A percentile compares a stretch with the other conserved stretches of the same genome.
Conservation (phyloP, 1,284 basidiomycete genomes). For the Cystobasidiaceae sp. region DNA sequence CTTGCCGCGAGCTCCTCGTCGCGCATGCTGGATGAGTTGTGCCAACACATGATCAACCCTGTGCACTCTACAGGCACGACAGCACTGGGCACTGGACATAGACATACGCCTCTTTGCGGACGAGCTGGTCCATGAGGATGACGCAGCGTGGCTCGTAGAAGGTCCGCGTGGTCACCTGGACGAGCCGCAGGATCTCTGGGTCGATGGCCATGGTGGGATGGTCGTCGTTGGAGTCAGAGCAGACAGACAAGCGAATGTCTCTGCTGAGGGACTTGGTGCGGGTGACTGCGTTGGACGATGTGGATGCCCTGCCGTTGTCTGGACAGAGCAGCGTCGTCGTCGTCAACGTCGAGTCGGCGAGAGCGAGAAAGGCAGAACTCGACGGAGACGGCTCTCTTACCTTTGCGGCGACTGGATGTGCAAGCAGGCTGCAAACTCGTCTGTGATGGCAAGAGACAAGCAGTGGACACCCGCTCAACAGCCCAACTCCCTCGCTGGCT, state of each 20-base stretch:
- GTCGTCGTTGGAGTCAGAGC: not conserved
- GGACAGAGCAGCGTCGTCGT: not conserved
- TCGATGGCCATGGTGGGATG: constrained; percentile 17
- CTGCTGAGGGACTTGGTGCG: not conserved
- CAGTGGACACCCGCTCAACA: too few species aligned
- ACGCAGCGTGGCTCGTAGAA: constrained; percentile 93
- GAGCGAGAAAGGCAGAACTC: not conserved
- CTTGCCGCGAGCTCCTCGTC: constrained; percentile 85
- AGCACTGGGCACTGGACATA: not conserved
- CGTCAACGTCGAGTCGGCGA: not conserved
- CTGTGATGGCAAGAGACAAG: too few species aligned
- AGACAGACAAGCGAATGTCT: constrained; percentile 31
- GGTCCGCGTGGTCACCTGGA: constrained; percentile 84
- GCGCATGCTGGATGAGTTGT: constrained; percentile 59
- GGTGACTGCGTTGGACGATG: not conserved
- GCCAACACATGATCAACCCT: constrained; percentile 2
- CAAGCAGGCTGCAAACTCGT: too few species aligned
- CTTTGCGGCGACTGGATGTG: too few species aligned
- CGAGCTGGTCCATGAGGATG: constrained; percentile 87
- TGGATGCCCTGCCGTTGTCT: not conserved
- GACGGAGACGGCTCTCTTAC: too few species aligned
- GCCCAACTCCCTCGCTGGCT: too few species aligned
- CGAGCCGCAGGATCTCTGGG: constrained; percentile 51
- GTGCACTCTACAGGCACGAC: constrained; percentile 23
- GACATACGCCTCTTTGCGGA: constrained; percentile 86